Conservation (phyloP, 352 stramenopile genomes). For the Phytophthora fragariaefolia region DNA sequence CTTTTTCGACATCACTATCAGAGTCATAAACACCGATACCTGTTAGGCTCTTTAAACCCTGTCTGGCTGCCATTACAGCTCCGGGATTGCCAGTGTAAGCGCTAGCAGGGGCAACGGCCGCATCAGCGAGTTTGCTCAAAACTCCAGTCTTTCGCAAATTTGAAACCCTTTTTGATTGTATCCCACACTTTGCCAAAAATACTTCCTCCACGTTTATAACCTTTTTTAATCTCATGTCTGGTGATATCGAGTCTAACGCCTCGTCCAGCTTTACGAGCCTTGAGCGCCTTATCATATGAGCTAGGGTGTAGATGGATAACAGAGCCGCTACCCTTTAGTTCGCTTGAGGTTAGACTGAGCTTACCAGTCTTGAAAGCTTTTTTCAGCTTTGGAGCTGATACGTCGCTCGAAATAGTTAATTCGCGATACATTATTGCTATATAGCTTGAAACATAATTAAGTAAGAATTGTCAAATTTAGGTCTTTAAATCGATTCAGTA, state of each 20-base stretch:
- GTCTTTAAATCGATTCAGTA: conserved; percentile 19
- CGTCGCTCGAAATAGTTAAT: not conserved
- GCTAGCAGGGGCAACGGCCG: conserved; percentile 13
- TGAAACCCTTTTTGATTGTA: not conserved
- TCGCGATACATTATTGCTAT: conserved; percentile 19
- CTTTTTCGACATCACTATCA: conserved; percentile 9
- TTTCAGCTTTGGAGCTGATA: not conserved
- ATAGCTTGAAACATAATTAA: conserved; percentile 15
- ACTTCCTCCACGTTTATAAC: no score
- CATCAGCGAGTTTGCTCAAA: not conserved
- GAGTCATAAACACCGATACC: conserved; percentile 21
- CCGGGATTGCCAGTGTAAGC: conserved; percentile 7
- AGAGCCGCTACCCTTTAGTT: not conserved
- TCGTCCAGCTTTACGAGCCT: not conserved
- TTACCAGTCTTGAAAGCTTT: not conserved
- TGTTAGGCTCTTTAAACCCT: conserved; percentile 12
- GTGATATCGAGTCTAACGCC: not conserved
- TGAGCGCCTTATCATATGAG: not conserved
- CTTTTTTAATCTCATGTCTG: not conserved
- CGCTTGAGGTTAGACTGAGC: not conserved
- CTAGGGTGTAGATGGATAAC: not conserved
- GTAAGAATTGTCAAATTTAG: conserved; percentile 21
- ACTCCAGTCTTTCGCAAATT: not conserved
- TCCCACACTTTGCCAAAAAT: no score
- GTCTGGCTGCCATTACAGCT: conserved; percentile 15